phyloP scores from a whole-genome alignment of 1,284 basidiomycete species.

The Marasmius tenuissimus region DNA sequence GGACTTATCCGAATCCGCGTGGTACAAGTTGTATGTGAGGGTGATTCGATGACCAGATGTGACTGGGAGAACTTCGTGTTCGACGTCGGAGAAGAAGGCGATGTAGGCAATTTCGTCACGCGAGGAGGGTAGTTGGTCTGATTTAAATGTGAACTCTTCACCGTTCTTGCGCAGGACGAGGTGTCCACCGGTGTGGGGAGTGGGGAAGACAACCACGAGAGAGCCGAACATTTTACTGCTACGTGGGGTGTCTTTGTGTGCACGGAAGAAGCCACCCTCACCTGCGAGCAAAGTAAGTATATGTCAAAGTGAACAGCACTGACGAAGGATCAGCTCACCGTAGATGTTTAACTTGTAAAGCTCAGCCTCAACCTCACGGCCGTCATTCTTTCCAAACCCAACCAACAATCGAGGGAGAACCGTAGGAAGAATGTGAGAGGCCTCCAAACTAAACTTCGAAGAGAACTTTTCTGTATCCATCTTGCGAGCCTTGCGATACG shows the following conservation, averaged over 20 bases:
- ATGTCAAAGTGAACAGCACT: too few species aligned
- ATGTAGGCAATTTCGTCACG: slow-evolving; percentile 26
- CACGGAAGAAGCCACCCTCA: slow-evolving; percentile 37
- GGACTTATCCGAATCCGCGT: slow-evolving; percentile 6
- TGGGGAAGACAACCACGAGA: slow-evolving; percentile 42
- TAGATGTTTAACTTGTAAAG: slow-evolving; percentile 32
- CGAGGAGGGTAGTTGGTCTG: slow-evolving; percentile 19
- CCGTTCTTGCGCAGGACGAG: slow-evolving; percentile 33
- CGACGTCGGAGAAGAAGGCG: slow-evolving; percentile 43
- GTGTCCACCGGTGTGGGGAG: slow-evolving; percentile 38
- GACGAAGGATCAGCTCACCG: too few species aligned
- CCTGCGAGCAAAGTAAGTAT: too few species aligned
- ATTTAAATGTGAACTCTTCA: slow-evolving; percentile 34
- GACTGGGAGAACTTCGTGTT: slow-evolving; percentile 42
- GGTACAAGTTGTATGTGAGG: slow-evolving; percentile 38
- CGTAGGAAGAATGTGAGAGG: background rate
- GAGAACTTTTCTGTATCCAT: slow-evolving; percentile 27
- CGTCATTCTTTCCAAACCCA: background rate
- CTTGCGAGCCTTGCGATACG: slow-evolving; percentile 34
- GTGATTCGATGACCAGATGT: slow-evolving; percentile 39
- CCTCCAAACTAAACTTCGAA: slow-evolving; percentile 24
- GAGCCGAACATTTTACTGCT: slow-evolving; percentile 44
- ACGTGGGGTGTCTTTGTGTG: slow-evolving; percentile 41
- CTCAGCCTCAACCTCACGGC: slow-evolving; percentile 13
- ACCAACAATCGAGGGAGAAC: background rate